phyloP scores from a whole-genome alignment of 2,329 filamentous ascomycete genomes.

The Didymella pomorum region DNA sequence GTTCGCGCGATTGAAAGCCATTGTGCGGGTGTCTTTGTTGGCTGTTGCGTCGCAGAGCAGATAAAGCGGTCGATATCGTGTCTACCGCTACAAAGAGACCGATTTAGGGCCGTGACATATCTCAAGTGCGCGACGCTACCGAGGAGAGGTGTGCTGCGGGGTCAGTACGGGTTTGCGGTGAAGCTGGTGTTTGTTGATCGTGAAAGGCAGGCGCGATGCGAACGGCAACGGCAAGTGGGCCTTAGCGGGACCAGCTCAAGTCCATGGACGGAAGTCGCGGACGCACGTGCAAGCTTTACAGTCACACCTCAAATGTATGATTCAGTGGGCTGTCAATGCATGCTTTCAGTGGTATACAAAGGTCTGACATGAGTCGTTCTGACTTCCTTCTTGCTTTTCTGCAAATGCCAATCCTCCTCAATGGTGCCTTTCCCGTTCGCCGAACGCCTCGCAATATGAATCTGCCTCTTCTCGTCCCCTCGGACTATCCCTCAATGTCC shows the following conservation, averaged over 20 bases:
- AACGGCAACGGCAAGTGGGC: slow-evolving; percentile 16
- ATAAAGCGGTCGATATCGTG: background rate
- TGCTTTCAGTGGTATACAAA: background rate
- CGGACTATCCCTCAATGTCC: too few relatives aligned
- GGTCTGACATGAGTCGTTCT: background rate
- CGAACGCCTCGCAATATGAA: slow-evolving; percentile 45
- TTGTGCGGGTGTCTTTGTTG: slow-evolving; percentile 33
- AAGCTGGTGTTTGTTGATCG: slow-evolving; percentile 17
- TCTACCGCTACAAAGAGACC: background rate
- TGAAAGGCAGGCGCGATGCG: slow-evolving; percentile 18
- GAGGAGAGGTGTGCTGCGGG: background rate
- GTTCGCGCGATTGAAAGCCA: slow-evolving; percentile 47
- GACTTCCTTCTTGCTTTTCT: slow-evolving; percentile 18
- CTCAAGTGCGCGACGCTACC: background rate
- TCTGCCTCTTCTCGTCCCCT: slow-evolving; percentile 3
- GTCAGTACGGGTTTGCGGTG: slow-evolving; percentile 8
- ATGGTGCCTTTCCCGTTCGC: slow-evolving; percentile 30
- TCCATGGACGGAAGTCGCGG: too few relatives aligned
- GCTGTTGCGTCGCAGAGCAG: slow-evolving; percentile 19
- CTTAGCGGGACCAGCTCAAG: slow-evolving; percentile 13
- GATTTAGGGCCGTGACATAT: slow-evolving; percentile 6
- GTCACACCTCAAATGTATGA: too few relatives aligned
- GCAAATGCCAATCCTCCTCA: slow-evolving; percentile 24
- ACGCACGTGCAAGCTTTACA: slow-evolving; percentile 6
- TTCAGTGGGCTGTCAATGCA: too few relatives aligned